phyloP scores from a whole-genome alignment of 345 rosid species.

The Salix arbutifolia region DNA sequence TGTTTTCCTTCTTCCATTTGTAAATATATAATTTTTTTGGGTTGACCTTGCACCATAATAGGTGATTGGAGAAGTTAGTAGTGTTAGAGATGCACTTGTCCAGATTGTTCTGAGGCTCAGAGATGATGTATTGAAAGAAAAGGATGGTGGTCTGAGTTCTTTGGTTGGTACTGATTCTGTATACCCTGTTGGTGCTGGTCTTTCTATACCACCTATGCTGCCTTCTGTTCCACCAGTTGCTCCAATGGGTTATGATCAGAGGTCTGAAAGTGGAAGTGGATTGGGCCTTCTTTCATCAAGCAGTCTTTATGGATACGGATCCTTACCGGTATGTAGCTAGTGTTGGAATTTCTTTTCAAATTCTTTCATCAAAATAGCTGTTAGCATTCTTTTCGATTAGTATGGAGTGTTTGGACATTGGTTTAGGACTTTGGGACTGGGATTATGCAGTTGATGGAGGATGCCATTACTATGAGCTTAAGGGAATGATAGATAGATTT shows the following conservation, averaged over 20 bases:
- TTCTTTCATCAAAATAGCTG: neutral
- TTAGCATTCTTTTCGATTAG: neutral
- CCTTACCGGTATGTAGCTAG: slow-evolving; percentile 50
- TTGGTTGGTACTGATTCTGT: slow-evolving; percentile 53
- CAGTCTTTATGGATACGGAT: slow-evolving; percentile 72
- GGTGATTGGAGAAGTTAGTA: slow-evolving; percentile 69
- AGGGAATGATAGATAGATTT: neutral
- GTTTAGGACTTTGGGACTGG: neutral
- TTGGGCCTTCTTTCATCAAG: slow-evolving; percentile 64
- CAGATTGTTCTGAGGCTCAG: slow-evolving; percentile 88
- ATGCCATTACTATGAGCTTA: neutral
- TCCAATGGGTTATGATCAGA: slow-evolving; percentile 71
- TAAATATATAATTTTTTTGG: neutral
- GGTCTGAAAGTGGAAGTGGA: slow-evolving; percentile 57
- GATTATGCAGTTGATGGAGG: neutral
- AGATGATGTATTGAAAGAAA: slow-evolving; percentile 77
- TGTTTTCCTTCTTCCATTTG: slow-evolving; percentile 8
- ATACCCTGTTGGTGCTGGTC: slow-evolving; percentile 45
- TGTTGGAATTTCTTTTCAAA: neutral
- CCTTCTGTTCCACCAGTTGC: slow-evolving; percentile 63
- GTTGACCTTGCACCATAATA: slow-evolving; percentile 23
- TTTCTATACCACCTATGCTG: slow-evolving; percentile 58
- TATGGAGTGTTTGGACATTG: neutral
- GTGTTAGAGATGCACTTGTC: slow-evolving; percentile 84
- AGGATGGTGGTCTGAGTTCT: slow-evolving; percentile 48